These are phyloP conservation scores for Tothia fuscella DNA, from an alignment of 2,329 filamentous ascomycete genomes.

Conservation along the genomic window DNA sequence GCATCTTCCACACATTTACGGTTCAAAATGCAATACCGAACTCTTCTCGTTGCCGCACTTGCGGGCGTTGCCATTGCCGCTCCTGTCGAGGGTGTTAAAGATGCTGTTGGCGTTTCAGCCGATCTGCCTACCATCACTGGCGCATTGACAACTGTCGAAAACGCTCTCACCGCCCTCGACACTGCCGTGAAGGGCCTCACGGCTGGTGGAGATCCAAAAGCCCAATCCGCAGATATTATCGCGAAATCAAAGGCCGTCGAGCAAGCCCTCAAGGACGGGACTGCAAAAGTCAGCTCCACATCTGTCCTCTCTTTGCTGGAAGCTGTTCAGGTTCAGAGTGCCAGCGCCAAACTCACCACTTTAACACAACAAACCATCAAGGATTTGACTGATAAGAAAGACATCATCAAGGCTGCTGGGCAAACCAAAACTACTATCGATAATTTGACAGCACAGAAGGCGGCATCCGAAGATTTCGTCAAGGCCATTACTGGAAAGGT, in stretches of 20 bases:
- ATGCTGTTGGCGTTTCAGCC: not conserved
- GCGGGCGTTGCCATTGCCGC: constrained; percentile 3
- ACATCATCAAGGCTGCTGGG: not conserved
- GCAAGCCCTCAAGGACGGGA: not conserved
- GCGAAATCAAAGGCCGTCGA: constrained; percentile 5
- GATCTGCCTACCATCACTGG: not conserved
- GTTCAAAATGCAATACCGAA: constrained; percentile 6
- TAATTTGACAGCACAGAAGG: constrained; percentile 1
- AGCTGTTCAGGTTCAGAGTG: not conserved
- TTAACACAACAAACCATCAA: constrained; percentile 1
- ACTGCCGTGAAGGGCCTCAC: constrained; percentile 1
- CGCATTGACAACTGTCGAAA: not conserved
- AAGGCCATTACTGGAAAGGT: constrained; percentile 6
- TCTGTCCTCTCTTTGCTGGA: constrained; percentile 1
- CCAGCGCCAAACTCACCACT: not conserved
- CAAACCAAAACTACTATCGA: not conserved
- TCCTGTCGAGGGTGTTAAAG: not conserved
- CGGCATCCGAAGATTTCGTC: not conserved
- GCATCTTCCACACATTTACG: no score
- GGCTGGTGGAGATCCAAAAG: not conserved
- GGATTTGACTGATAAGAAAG: constrained; percentile 6
- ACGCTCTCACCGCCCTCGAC: constrained; percentile 4
- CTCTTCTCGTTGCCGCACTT: constrained; percentile 1
- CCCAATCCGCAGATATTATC: not conserved
- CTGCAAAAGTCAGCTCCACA: not conserved